phyloP scores from a whole-genome alignment of 2,329 filamentous ascomycete genomes.

The Scedosporium dehoogii region DNA sequence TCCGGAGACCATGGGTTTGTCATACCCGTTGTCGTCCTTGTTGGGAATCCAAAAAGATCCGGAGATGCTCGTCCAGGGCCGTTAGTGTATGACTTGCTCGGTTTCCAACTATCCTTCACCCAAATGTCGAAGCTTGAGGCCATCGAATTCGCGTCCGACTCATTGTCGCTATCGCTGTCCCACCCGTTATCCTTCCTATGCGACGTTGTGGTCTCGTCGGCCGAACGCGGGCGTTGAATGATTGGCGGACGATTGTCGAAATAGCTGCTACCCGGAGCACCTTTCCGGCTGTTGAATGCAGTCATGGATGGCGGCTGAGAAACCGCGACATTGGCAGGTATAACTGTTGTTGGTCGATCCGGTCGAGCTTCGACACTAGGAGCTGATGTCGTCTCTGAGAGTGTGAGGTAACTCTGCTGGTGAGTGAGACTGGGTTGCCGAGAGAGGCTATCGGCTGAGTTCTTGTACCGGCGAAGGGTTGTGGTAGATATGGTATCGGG shows the following conservation, averaged over 20 bases:
- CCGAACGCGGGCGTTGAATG: constrained; percentile 34
- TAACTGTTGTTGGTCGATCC: neutral
- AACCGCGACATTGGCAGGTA: neutral
- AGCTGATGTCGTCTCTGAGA: constrained; percentile 15
- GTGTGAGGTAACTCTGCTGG: constrained; percentile 21
- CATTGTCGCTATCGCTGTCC: constrained; percentile 34
- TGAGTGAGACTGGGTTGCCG: constrained; percentile 17
- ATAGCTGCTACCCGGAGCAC: constrained; percentile 15
- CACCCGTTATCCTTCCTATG: constrained; percentile 30
- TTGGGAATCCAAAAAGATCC: constrained; percentile 45
- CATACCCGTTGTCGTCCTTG: constrained; percentile 20
- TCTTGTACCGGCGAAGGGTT: constrained; percentile 39
- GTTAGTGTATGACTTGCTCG: constrained; percentile 17
- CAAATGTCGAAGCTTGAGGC: constrained; percentile 46
- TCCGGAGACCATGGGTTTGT: constrained; percentile 32
- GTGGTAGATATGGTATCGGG: constrained; percentile 51
- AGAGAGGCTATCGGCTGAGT: constrained; percentile 37
- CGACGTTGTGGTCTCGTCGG: constrained; percentile 34
- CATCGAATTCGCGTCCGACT: constrained; percentile 30
- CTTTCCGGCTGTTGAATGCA: constrained; percentile 21
- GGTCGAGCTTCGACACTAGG: neutral
- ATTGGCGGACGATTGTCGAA: constrained; percentile 20
- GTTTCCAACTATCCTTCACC: constrained; percentile 43
- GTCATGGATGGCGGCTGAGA: constrained; percentile 21
- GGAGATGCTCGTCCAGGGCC: constrained; percentile 29